phyloP scores from a whole-genome alignment of 768 basidiomycete genomes.

The Hygrocybe coccinea region DNA sequence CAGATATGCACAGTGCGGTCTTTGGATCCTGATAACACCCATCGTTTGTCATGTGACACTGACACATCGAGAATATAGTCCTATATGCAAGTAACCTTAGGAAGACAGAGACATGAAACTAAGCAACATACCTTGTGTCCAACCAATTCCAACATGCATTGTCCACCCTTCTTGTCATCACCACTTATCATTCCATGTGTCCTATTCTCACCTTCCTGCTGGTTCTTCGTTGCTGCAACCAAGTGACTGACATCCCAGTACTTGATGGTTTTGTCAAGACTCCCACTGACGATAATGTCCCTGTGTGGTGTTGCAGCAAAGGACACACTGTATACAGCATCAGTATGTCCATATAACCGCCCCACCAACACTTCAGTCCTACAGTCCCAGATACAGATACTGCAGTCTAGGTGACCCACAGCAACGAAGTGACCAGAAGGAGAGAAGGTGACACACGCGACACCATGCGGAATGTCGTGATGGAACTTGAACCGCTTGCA shows the following conservation, averaged over 20 bases:
- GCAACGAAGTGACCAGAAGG: conserved; percentile 63
- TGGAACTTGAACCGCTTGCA: no score
- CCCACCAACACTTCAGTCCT: conserved; percentile 55
- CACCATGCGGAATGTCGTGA: no score
- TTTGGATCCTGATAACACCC: conserved; percentile 93
- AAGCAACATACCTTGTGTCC: no score
- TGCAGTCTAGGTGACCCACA: conserved; percentile 46
- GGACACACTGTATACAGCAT: conserved; percentile 83
- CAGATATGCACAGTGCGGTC: conserved; percentile 95
- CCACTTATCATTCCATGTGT: conserved; percentile 27
- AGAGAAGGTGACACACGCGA: conserved; percentile 75
- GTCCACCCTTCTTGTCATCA: no score
- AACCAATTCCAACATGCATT: no score
- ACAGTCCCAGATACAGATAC: conserved; percentile 71
- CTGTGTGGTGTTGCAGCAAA: conserved; percentile 97
- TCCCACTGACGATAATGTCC: conserved; percentile 84
- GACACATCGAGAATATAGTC: conserved; percentile 42
- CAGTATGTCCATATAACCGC: conserved; percentile 69
- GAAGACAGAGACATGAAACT: no score
- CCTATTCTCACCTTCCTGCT: conserved; percentile 41
- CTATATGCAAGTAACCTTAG: no score
- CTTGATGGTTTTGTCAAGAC: conserved; percentile 83
- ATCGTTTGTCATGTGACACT: conserved; percentile 76
- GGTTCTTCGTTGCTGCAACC: conserved; percentile 57
- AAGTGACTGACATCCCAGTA: conserved; percentile 82